These are phyloP conservation scores for Globisporangium polare DNA, from an alignment of 352 stramenopile genomes.

Conservation along the genomic window DNA sequence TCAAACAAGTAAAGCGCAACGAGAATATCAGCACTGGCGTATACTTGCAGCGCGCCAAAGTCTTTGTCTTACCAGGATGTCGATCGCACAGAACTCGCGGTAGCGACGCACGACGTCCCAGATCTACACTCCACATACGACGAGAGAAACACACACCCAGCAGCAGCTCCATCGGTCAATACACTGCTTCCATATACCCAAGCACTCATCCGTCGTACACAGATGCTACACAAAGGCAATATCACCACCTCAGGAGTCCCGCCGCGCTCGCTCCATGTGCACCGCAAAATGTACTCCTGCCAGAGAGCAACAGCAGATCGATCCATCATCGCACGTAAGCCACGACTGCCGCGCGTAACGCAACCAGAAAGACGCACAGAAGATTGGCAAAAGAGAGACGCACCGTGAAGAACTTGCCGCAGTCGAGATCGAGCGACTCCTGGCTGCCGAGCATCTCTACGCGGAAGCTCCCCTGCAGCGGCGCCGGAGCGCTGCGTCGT, in stretches of 20 bases:
- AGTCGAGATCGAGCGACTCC: slow-evolving; percentile 80
- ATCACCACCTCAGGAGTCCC: slow-evolving; percentile 34
- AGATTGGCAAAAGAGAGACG: not conserved
- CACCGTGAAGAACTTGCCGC: slow-evolving; percentile 86
- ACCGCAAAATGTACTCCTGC: slow-evolving; percentile 83
- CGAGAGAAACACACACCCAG: not conserved
- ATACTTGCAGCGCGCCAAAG: not conserved
- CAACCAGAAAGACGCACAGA: not conserved
- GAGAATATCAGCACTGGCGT: no score
- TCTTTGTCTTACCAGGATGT: slow-evolving; percentile 60
- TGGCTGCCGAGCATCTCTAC: slow-evolving; percentile 59
- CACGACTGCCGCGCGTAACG: not conserved
- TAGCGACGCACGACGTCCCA: slow-evolving; percentile 84
- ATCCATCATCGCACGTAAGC: not conserved
- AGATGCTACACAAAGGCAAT: not conserved
- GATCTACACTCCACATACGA: slow-evolving; percentile 30
- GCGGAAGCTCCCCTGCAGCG: slow-evolving; percentile 12
- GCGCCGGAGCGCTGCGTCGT: slow-evolving; percentile 3
- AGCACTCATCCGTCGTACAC: not conserved
- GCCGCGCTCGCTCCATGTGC: slow-evolving; percentile 60
- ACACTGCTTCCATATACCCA: not conserved
- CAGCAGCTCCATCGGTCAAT: not conserved
- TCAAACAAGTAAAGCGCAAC: not conserved
- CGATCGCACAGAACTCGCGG: slow-evolving; percentile 81
- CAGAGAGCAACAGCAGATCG: not conserved